Conservation (phyloP, 2,329 filamentous ascomycete genomes). For the Cytospora leucostoma region DNA sequence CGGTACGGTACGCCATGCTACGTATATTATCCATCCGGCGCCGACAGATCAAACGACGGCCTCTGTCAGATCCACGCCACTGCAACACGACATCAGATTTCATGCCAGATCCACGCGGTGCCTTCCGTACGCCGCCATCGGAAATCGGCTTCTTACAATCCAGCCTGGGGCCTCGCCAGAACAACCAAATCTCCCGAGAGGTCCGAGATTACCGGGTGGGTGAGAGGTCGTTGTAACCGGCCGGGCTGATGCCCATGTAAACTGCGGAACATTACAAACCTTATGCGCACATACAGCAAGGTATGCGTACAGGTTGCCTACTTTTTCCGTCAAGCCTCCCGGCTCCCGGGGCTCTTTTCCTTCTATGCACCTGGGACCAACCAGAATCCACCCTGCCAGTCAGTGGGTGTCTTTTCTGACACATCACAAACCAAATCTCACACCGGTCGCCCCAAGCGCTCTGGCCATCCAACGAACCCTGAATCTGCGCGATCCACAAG, state of each 20-base stretch:
- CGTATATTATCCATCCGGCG: background rate
- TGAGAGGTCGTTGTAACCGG: background rate
- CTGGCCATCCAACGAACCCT: constrained; percentile 16
- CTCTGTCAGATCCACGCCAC: constrained; percentile 5
- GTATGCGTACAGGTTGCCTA: background rate
- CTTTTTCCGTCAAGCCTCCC: background rate
- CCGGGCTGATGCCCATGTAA: background rate
- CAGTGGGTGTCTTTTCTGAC: constrained; percentile 21
- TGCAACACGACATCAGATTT: constrained; percentile 4
- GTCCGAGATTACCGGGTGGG: background rate
- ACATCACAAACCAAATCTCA: constrained; percentile 22
- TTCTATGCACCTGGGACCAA: background rate
- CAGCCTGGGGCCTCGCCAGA: background rate
- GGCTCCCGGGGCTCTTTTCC: background rate
- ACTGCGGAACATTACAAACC: background rate
- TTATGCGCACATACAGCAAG: background rate
- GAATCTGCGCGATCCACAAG: constrained; percentile 8
- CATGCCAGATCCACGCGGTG: constrained; percentile 1
- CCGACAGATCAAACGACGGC: background rate
- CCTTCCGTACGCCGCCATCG: background rate
- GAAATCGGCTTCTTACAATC: background rate
- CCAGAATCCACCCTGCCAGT: constrained; percentile 16
- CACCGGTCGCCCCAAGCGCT: constrained; percentile 25
- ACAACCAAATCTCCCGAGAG: background rate
- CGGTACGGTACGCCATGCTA: background rate